Conservation (phyloP, 352 stramenopile species). For the Globisporangium splendens region DNA sequence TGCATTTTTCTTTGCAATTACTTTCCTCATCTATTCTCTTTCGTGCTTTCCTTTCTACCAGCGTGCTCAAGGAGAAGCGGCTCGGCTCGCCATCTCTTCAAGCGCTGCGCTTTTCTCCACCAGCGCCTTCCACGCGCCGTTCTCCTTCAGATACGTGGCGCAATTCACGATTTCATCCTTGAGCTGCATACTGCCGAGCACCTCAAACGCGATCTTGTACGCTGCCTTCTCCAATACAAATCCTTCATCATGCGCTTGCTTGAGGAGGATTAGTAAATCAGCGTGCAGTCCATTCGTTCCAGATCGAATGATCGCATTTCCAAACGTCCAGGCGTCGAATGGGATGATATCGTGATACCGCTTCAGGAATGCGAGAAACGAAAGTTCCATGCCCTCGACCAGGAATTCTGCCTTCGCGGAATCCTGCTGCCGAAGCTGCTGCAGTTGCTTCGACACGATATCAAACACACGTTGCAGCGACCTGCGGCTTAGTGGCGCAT, state of each 20-base stretch:
- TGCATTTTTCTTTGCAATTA: no score
- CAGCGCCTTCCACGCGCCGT: slow-evolving; percentile 24
- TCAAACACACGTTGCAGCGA: slow-evolving; percentile 55
- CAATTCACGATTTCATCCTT: slow-evolving; percentile 28
- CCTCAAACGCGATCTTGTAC: slow-evolving; percentile 44
- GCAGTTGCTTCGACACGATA: slow-evolving; percentile 50
- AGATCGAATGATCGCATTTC: slow-evolving; percentile 47
- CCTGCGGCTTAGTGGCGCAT: slow-evolving; percentile 39
- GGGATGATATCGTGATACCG: slow-evolving; percentile 47
- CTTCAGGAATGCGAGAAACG: slow-evolving; percentile 49
- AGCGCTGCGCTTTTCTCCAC: slow-evolving; percentile 34
- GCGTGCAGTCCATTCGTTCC: slow-evolving; percentile 32
- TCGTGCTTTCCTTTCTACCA: no score
- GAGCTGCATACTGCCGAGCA: slow-evolving; percentile 29
- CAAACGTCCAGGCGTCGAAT: slow-evolving; percentile 50
- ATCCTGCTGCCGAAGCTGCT: slow-evolving; percentile 24
- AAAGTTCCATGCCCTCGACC: slow-evolving; percentile 45
- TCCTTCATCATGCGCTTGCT: slow-evolving; percentile 27
- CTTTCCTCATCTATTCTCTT: no score
- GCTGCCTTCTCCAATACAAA: slow-evolving; percentile 36
- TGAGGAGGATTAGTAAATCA: slow-evolving; percentile 44
- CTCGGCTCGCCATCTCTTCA: slow-evolving; percentile 21
- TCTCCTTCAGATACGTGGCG: slow-evolving; percentile 25
- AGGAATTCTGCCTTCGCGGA: slow-evolving; percentile 20
- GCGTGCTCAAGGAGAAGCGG: no score